Percentiles rank a stretch among this genome's conserved stretches.
Evolutionary conservation across 1,139 yeast species (phyloP).

Genomic region (Candida tetrigidarum): DNA sequence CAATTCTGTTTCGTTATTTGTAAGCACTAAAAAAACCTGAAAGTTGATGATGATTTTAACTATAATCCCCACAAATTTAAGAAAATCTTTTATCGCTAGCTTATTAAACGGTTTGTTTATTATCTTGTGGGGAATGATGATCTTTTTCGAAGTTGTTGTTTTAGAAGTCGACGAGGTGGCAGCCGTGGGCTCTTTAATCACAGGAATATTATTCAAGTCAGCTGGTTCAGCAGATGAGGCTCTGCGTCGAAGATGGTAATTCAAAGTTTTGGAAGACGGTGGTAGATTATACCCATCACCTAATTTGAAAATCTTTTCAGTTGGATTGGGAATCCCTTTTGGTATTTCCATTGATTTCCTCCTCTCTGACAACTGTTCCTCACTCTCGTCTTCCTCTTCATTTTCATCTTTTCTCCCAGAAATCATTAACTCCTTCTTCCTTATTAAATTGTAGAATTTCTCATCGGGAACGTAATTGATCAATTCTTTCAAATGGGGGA

Average conservation of each 20-base stretch:
- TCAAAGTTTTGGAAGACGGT: slow-evolving; percentile 46
- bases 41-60: slow-evolving; percentile 45
- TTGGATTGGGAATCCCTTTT: slow-evolving; percentile 16
- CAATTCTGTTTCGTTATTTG: slow-evolving; percentile 10
- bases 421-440: slow-evolving; percentile 37
- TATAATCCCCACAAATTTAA: slow-evolving; percentile 39
- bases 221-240: slow-evolving; percentile 19
- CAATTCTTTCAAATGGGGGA: slow-evolving; percentile 42
- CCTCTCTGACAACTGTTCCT: slow-evolving; percentile 2
- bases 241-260: slow-evolving; percentile 33
- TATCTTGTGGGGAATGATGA: slow-evolving; percentile 49
- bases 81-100: slow-evolving; percentile 42
- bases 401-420: slow-evolving; percentile 23
- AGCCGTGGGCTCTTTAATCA: slow-evolving; percentile 14
- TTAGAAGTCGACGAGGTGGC: slow-evolving; percentile 10
- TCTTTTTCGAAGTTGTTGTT: slow-evolving; percentile 20
- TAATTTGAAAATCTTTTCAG: slow-evolving; percentile 37
- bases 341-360: slow-evolving; percentile 2
- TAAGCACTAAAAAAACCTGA: slow-evolving; percentile 28
- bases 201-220: slow-evolving; percentile 18
- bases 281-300: slow-evolving; percentile 45
- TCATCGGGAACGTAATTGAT: slow-evolving; percentile 34
- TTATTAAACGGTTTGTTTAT: slow-evolving; percentile 46
- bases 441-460: slow-evolving; percentile 39
- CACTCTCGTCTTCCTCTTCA: slow-evolving; percentile 19